These are phyloP conservation scores for Trypanosoma grayi DNA, from an alignment of 208 protist species.

Conservation along the genomic window DNA sequence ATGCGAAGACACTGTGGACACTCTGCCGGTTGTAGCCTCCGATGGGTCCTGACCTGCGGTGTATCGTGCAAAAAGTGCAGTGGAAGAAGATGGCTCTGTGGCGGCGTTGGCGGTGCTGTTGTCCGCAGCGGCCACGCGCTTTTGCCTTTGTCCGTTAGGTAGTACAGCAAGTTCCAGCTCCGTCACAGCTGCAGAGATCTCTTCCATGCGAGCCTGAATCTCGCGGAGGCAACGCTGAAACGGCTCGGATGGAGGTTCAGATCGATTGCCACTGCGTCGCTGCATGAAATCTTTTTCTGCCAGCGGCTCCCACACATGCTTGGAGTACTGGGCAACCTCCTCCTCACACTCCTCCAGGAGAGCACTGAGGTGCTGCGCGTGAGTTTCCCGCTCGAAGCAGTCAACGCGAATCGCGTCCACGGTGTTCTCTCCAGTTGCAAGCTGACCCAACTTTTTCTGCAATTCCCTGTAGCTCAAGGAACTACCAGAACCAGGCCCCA, in stretches of 20 bases:
- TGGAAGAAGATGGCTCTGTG: not conserved
- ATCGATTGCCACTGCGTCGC: slow-evolving; percentile 17
- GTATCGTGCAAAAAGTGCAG: slow-evolving; percentile 5
- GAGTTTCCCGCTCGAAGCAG: slow-evolving; percentile 59
- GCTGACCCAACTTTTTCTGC: slow-evolving; percentile 25
- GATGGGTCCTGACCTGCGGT: slow-evolving; percentile 2
- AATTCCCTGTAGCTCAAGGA: slow-evolving; percentile 27
- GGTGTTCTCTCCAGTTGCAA: slow-evolving; percentile 33
- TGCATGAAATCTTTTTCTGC: slow-evolving; percentile 39
- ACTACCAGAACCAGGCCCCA: slow-evolving; percentile 1
- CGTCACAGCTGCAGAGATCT: slow-evolving; percentile 31
- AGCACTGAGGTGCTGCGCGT: slow-evolving; percentile 40
- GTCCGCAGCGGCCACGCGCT: slow-evolving; percentile 3
- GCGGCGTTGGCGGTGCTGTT: slow-evolving; percentile 7
- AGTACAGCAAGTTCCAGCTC: slow-evolving; percentile 56
- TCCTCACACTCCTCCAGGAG: slow-evolving; percentile 57
- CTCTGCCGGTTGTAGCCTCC: slow-evolving; percentile 1
- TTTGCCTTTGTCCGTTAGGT: slow-evolving; percentile 24
- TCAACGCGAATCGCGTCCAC: slow-evolving; percentile 57
- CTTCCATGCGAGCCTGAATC: slow-evolving; percentile 36
- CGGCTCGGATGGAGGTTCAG: slow-evolving; percentile 14
- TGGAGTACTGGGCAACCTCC: slow-evolving; percentile 52
- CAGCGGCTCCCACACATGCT: slow-evolving; percentile 63
- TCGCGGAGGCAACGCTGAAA: slow-evolving; percentile 23
- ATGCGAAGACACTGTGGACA: slow-evolving; percentile 10